These are phyloP conservation scores for Boletus reticuloceps DNA, from an alignment of 768 basidiomycete genomes.

Conservation along the genomic window DNA sequence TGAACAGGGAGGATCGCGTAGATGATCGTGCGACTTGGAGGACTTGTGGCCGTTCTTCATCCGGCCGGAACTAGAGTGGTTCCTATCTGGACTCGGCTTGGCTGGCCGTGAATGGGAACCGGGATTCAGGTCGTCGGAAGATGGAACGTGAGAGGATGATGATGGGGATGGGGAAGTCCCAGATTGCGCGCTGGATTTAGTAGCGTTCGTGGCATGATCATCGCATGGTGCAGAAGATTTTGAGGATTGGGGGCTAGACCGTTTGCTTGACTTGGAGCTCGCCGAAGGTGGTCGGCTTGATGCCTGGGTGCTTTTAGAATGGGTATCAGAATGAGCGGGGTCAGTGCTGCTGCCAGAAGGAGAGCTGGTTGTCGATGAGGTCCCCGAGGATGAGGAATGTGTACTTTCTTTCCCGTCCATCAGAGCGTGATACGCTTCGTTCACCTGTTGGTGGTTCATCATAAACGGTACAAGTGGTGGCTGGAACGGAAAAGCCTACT, in stretches of 20 bases:
- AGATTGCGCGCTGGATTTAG: constrained; percentile 12
- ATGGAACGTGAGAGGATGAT: constrained; percentile 13
- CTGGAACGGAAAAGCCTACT: constrained; percentile 34
- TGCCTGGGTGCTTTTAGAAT: constrained; percentile 22
- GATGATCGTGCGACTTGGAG: constrained; percentile 24
- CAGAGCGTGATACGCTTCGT: constrained; percentile 54
- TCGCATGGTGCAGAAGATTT: constrained; percentile 16
- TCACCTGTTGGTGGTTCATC: constrained; percentile 37
- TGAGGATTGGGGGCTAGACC: constrained; percentile 11
- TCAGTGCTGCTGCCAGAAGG: constrained; percentile 18
- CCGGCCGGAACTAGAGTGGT: constrained; percentile 17
- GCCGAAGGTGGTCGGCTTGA: constrained; percentile 33
- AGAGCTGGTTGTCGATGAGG: constrained; percentile 23
- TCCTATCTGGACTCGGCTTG: constrained; percentile 11
- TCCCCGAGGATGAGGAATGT: constrained; percentile 27
- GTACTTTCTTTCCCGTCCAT: constrained; percentile 41
- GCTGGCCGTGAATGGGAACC: constrained; percentile 14
- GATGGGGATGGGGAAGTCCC: constrained; percentile 11
- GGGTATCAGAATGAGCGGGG: constrained; percentile 21
- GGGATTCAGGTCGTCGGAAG: constrained; percentile 11
- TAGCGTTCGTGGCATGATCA: constrained; percentile 2
- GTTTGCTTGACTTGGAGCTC: constrained; percentile 26
- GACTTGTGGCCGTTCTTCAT: constrained; percentile 14
- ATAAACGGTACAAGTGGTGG: not conserved
- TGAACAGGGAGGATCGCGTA: constrained; percentile 18